Base-by-base conservation (phyloP, 2,329 filamentous ascomycete species). In the Fusarium circinatum region DNA sequence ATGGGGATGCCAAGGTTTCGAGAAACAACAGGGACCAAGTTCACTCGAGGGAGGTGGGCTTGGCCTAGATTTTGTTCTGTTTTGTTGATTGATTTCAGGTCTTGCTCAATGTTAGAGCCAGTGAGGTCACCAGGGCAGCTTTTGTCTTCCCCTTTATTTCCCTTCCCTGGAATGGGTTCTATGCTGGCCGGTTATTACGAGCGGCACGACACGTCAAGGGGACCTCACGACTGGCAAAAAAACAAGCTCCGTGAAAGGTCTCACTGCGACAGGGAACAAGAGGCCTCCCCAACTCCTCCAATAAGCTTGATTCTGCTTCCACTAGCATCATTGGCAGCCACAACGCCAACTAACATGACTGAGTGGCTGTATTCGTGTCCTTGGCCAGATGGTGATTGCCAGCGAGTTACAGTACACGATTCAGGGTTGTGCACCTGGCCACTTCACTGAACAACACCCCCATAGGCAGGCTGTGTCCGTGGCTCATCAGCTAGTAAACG, bases 271-370 rank as follows among this genome's bases (percentile, higher is more conserved):
- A 70, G 39, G 61, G 55, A 45, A 66, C 26, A 39, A 70, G 71
- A 74, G 71, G 71, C 71, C 71, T 74, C 71, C n/a, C 49, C 28
- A 38, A 17, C 38, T 56, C 62, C 42, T 62, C 67, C 62, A 71
- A 66, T 56, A 61, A 70, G 59, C 65, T 59, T 70, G 66, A 49
- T 59, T 52, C 38, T 54, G 26, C 45, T 62, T 38, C 47, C 58
- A 58, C 49, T 39, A 45, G 30, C 47, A 54, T 52, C 67, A 48
- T 45, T 18, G 28, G 38, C 48, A 70, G 66, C 59, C 59, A 63
- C 58, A 30, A 32, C 28, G 38, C 34, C 32, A 58, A 20, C 48
- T 55, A 55, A 34, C 32, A 39, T 34, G 24, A 56, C 38, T 18
- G 24, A 51, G 42, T 59, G 32, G 56, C 42, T 59, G 42, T 38